These are phyloP conservation scores for Rhodotorula sp. DNA, from an alignment of 1,284 basidiomycete species.

Conservation along the genomic window DNA sequence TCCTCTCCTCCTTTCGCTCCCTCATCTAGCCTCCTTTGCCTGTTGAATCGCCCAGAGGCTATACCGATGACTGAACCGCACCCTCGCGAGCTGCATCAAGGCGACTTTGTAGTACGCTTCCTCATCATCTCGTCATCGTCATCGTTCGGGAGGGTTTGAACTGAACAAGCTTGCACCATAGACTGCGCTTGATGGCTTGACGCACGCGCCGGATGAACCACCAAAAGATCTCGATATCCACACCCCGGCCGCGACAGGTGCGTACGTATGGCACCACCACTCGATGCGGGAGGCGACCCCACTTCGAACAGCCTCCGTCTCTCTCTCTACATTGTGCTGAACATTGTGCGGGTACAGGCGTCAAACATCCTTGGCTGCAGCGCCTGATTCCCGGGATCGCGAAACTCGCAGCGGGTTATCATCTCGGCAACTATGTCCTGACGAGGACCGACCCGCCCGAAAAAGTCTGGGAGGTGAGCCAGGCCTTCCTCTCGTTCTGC, in stretches of 20 bases:
- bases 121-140: background rate
- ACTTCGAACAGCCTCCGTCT: too few relatives aligned
- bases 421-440: constrained; percentile 39
- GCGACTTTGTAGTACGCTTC: background rate
- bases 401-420: constrained; percentile 19
- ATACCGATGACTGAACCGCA: constrained; percentile 4
- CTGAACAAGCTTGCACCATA: too few relatives aligned
- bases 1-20: background rate
- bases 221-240: constrained; percentile 14
- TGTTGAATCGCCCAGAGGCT: background rate
- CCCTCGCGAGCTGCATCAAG: constrained; percentile 4
- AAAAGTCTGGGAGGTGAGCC: constrained; percentile 35
- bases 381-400: constrained; percentile 22
- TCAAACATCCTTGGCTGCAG: constrained; percentile 22
- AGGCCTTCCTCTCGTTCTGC: too few relatives aligned
- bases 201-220: constrained; percentile 9
- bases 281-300: too few relatives aligned
- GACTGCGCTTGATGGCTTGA: constrained; percentile 18
- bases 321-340: too few relatives aligned
- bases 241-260: constrained; percentile 17
- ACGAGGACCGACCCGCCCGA: constrained; percentile 21
- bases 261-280: background rate
- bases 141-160: background rate
- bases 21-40: too few relatives aligned
- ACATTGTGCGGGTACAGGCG: background rate